Conservation (phyloP, 805 yeast genomes). For the Candida chilensis region DNA sequence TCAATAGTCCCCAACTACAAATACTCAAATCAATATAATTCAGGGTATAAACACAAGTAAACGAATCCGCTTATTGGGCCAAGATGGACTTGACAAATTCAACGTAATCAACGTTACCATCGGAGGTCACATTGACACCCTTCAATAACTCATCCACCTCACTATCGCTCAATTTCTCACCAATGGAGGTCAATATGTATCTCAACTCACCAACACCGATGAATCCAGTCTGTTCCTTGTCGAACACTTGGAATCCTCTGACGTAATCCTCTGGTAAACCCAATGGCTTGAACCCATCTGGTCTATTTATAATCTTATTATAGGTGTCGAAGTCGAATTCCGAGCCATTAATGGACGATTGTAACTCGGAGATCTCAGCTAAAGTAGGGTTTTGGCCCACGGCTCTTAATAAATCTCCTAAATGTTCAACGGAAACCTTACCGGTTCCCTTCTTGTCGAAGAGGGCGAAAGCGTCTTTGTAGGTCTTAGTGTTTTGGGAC, state of each 20-base stretch:
- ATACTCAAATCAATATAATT: no score
- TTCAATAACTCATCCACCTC: conserved; percentile 95
- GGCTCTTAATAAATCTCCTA: conserved; percentile 92
- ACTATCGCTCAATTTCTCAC: conserved; percentile 82
- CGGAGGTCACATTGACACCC: conserved; percentile 89
- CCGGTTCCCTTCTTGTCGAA: conserved; percentile 97
- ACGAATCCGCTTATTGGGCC: conserved; percentile 85
- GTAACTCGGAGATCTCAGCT: conserved; percentile 61
- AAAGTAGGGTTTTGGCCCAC: conserved; percentile 98
- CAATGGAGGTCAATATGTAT: conserved; percentile 90
- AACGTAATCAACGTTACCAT: conserved; percentile 90
- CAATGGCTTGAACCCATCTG: conserved; percentile 78
- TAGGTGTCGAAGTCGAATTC: conserved; percentile 72
- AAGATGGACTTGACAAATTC: conserved; percentile 90
- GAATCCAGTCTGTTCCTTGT: conserved; percentile 90
- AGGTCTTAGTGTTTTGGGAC: conserved; percentile 36
- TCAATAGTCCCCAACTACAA: no score
- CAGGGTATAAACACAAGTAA: no score
- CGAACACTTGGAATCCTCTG: conserved; percentile 91
- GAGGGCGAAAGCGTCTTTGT: conserved; percentile 91
- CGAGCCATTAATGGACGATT: conserved; percentile 31
- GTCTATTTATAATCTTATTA: conserved; percentile 70
- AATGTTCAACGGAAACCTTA: conserved; percentile 68
- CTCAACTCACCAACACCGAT: conserved; percentile 96
- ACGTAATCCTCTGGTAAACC: conserved; percentile 88